Base-by-base conservation (phyloP, 768 basidiomycete species). In the Pulveroboletus sp. region DNA sequence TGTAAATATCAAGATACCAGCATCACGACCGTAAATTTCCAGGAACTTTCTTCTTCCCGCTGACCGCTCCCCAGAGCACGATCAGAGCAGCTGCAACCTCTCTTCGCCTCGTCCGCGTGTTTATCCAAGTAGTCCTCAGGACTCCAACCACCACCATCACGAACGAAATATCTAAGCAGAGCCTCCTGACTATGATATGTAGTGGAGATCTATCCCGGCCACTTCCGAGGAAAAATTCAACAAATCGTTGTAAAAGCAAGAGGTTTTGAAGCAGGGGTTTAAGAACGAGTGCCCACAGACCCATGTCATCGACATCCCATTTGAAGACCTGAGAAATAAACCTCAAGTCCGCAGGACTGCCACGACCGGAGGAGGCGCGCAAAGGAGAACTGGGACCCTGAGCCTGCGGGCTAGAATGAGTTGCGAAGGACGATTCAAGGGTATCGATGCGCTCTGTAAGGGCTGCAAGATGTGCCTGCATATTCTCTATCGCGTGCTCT, bases 401-500 rank as follows among this genome's bases (percentile, higher is more conserved):
- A 36, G 39, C 46, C 13, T 54, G 63, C 8, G 51, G 67, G 18
- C 73, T 74, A 30, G 54, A 28, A 26, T 50, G 57, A 27, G 51
- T 53, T 35, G 64, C 55, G 13, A 77, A 60, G 13, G 74, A 70
- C 10, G 64, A 55, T 67, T 84, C 83, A 8, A 86, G 69, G 13
- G 76, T 73, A 58, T 93, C 91, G n/a, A 93, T 69, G 27, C 92
- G 82, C 65, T 93, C 90, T 8, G 79, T 82, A 39, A 93, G 76
- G 6, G 89, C 89, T 0, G 89, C 89, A 17, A 93, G 69, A 54
- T 91, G 86, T 0, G 82, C 79, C 65, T 94, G 91, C 44, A 92
- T 77, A 54, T 78, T 82, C 66, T 93, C 88, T 17, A 93, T 71
- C 0, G 87, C 87, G 40, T 78, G 79, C 65, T 93, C 91, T 46